These are phyloP conservation scores for Trichocladium uniseriatum DNA, from an alignment of 495 filamentous ascomycete species.

Conservation along the genomic window DNA sequence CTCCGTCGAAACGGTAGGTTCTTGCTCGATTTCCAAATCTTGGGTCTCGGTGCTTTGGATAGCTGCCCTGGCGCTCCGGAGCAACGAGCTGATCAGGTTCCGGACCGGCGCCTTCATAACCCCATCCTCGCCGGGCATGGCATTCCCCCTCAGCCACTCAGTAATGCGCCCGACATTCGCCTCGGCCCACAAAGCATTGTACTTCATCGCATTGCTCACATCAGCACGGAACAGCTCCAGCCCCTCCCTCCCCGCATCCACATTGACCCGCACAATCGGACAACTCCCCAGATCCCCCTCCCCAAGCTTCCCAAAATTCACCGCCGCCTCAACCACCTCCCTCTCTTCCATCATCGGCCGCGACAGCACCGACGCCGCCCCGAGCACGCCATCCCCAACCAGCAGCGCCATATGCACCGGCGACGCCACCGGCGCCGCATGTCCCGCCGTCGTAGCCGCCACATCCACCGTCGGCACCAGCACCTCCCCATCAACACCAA, in stretches of 20 bases:
- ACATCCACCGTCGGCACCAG: slow-evolving; percentile 68
- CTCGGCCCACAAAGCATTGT: slow-evolving; percentile 63
- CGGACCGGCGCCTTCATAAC: slow-evolving; percentile 52
- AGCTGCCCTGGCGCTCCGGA: slow-evolving; percentile 47
- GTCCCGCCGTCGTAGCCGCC: slow-evolving; percentile 49
- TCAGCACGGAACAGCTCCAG: slow-evolving; percentile 57
- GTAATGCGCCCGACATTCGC: slow-evolving; percentile 56
- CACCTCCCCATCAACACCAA: too few species aligned
- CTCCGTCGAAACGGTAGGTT: slow-evolving; percentile 30
- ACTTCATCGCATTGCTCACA: slow-evolving; percentile 55
- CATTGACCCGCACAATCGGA: slow-evolving; percentile 31
- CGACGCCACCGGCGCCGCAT: slow-evolving; percentile 56
- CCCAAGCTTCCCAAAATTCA: slow-evolving; percentile 33
- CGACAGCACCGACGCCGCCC: slow-evolving; percentile 32
- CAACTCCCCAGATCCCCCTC: slow-evolving; percentile 25
- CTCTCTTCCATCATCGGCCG: slow-evolving; percentile 28
- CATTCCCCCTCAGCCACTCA: slow-evolving; percentile 56
- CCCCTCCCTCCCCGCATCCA: slow-evolving; percentile 45
- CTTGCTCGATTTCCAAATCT: slow-evolving; percentile 21
- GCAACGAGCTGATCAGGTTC: slow-evolving; percentile 55
- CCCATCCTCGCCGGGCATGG: slow-evolving; percentile 28
- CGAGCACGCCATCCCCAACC: slow-evolving; percentile 54
- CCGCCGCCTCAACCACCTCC: slow-evolving; percentile 31
- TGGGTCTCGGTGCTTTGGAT: slow-evolving; percentile 43
- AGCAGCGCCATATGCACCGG: slow-evolving; percentile 80